Base-by-base conservation (phyloP, 257 asterid genomes). In the Voacanga thouarsii region DNA sequence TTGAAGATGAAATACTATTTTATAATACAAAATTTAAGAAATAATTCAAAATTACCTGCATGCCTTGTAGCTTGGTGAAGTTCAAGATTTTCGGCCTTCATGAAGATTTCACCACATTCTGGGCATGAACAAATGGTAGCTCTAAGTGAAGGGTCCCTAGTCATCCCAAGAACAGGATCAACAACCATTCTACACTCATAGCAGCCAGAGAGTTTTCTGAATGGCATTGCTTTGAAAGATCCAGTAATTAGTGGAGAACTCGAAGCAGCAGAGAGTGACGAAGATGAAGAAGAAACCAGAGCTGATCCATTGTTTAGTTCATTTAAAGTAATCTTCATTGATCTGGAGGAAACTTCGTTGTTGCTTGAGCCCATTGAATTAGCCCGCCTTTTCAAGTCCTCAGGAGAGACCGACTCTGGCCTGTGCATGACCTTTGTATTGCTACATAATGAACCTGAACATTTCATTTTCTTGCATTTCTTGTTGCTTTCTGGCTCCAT, bases 111-210 rank as follows among this genome's bases (percentile, higher is more conserved):
- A 57, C 96, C 94, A 81, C 97, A 93, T 23, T 81, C 81, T 78
- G 90, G 86, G 53, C 97, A 91, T 30, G 93, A 83, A 79, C 80
- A 80, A 19, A 93, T 83, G 11, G 89, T 85, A 15, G 81, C 67
- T 74, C 94, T 93, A 80, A 93, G 82, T 45, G 97, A 91, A 80
- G 96, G 94, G 47, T 93, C 98, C 30, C 93, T 86, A 0, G 94
- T 85, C 88, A 89, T 85, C 16, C 91, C 93, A 72, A 90, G 92
- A 71, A 89, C 93, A 44, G 97, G 98, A 69, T 93, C 98, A 81
- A 91, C 93, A 76, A 91, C 98, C 93, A 93, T 91, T 78, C 93
- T 83, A 18, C 98, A 93, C 80, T 93, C 98, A 70, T 93, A 91
- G 79, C 98, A 93, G 2, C 97, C 94, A 0, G 98, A 91, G 0